Evolutionary conservation across 495 filamentous ascomycete genomes (phyloP).

Genomic region (Elaphomyces granulatus): DNA sequence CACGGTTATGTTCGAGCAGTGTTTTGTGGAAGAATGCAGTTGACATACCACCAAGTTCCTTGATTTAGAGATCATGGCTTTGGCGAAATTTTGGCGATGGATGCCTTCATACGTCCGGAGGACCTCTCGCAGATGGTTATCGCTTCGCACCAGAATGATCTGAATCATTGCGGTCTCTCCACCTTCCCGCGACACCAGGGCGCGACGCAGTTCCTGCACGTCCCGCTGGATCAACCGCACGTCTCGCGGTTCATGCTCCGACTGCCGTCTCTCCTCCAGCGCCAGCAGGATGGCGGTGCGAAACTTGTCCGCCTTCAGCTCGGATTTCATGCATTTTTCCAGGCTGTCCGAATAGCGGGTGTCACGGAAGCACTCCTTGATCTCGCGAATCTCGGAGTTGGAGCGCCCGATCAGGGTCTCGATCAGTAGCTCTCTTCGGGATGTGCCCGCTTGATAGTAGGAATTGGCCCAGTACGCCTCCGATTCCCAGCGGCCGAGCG

Average conservation of each 20-base stretch:
- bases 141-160: slow-evolving; percentile 66
- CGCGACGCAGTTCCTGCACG: slow-evolving; percentile 52
- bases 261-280: slow-evolving; percentile 68
- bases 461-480: slow-evolving; percentile 98
- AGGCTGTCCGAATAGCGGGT: slow-evolving; percentile 81
- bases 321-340: slow-evolving; percentile 73
- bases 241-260: slow-evolving; percentile 49
- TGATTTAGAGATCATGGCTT: slow-evolving; percentile 76
- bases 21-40: slow-evolving; percentile 1
- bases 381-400: slow-evolving; percentile 73
- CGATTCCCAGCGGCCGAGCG: slow-evolving; percentile 80
- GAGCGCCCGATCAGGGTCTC: slow-evolving; percentile 80
- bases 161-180: slow-evolving; percentile 85
- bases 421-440: slow-evolving; percentile 75
- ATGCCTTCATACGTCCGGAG: slow-evolving; percentile 54
- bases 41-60: slow-evolving; percentile 65
- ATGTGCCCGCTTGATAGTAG: slow-evolving; percentile 87
- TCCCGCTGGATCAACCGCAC: slow-evolving; percentile 50
- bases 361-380: slow-evolving; percentile 87
- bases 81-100: slow-evolving; percentile 65
- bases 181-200: slow-evolving; percentile 58
- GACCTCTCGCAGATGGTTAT: slow-evolving; percentile 69
- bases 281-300: slow-evolving; percentile 76
- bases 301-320: slow-evolving; percentile 90
- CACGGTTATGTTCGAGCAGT: not conserved